Base-by-base conservation (phyloP, 2,329 filamentous ascomycete genomes). In the Botryotinia convoluta region DNA sequence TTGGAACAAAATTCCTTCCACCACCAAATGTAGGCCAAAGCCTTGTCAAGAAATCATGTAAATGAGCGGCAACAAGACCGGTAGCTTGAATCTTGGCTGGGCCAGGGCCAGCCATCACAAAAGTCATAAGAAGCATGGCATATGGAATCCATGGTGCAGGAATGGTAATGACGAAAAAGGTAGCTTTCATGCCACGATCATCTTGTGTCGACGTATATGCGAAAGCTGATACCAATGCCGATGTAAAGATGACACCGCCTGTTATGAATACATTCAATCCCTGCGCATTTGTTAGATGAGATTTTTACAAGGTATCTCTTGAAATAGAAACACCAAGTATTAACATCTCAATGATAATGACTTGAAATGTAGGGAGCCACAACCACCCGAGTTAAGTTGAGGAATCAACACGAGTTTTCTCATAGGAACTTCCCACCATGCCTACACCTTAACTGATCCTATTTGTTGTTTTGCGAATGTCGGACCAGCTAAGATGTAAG, bases 1-100 rank as follows among this genome's bases (percentile, higher is more conserved):
- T 96, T 22, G 87, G 85, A 51, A 98, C 86, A 67, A 91, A 86
- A 80, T 95, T 97, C 69, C 85, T 86, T 0, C 96, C 96, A 72
- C 93, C 93, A 45, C 94, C 95, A 80, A 96, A 96, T 72, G 93
- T 90, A 8, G 96, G 96, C 86, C 94, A 98, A 60, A 98, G 87
- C 67, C 93, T 89, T 3, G 93, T 94, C 68, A 98, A 82, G 80
- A 98, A 99, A 81, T 98, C 93, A 83, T 94, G 97, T 32, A 96
- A 80, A 81, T 99, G 96, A 7, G 95, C 95, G 20, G 95, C 93
- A 61, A 97, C 76, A 18, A 99, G 86, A n/a, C 96, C 96, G 48
- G 89, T 93, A 7, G 89, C 82, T 79, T 97, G 90, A 6, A 90
- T 79, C 72, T 92, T 80, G 18, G 92, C 87, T 29, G 83, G 83